These are phyloP conservation scores for Candolleomyces eurysporus DNA, from an alignment of 768 basidiomycete genomes.

Conservation along the genomic window DNA sequence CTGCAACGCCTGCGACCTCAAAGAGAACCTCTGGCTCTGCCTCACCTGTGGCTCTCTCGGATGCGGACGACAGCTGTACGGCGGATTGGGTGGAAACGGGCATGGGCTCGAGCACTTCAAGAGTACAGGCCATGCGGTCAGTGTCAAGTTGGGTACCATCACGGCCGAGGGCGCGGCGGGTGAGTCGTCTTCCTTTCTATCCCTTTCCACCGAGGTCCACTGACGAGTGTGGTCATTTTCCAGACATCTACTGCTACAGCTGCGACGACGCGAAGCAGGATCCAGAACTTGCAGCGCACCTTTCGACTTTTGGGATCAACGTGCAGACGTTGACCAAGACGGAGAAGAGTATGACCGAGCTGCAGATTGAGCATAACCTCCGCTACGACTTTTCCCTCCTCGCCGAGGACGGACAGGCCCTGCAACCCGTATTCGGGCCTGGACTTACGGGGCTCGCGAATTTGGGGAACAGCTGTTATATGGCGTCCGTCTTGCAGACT, in stretches of 20 bases:
- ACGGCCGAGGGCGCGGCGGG: constrained; percentile 92
- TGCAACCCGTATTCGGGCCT: constrained; percentile 86
- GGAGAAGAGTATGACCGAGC: constrained; percentile 94
- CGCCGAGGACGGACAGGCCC: constrained; percentile 79
- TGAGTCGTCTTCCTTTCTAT: constrained; percentile 28
- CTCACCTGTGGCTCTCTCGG: constrained; percentile 86
- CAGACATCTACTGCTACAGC: constrained; percentile 91
- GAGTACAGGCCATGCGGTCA: constrained; percentile 70
- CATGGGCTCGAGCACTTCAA: constrained; percentile 83
- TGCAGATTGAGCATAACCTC: constrained; percentile 98
- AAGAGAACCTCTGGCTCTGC: constrained; percentile 94
- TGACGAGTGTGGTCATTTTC: too few relatives aligned
- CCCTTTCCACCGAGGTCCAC: not conserved
- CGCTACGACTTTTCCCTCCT: constrained; percentile 93
- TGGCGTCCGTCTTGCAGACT: constrained; percentile 90
- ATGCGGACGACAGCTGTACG: constrained; percentile 85
- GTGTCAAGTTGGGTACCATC: constrained; percentile 95
- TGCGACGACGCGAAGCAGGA: constrained; percentile 86
- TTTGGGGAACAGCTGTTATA: constrained; percentile 97
- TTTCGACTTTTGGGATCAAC: constrained; percentile 84
- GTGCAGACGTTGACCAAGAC: constrained; percentile 82
- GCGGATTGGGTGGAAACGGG: constrained; percentile 81
- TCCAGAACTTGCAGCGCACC: constrained; percentile 69
- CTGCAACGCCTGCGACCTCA: constrained; percentile 81
- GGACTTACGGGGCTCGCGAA: constrained; percentile 89